Conservation (phyloP, 2,329 filamentous ascomycete genomes). For the Alternaria incomplexa region DNA sequence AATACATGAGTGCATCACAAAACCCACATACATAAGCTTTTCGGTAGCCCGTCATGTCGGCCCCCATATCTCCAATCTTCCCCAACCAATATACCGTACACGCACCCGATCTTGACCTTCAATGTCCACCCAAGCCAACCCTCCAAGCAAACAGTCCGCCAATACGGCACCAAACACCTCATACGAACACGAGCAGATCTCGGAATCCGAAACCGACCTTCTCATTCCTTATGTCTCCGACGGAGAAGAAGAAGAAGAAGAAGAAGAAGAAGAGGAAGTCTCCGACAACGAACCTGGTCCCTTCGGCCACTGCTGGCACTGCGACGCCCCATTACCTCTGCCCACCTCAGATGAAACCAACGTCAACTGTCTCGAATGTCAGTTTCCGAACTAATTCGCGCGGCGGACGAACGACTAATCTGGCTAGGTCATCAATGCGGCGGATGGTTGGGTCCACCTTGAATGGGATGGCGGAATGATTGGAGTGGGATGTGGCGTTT, state of each 20-base stretch:
- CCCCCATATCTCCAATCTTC: neutral
- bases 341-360: neutral
- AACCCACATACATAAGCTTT: neutral
- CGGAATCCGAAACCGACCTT: neutral
- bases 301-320: slow-evolving; percentile 11
- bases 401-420: neutral
- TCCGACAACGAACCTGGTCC: neutral
- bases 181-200: neutral
- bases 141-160: neutral
- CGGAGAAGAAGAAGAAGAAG: neutral
- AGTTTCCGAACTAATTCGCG: slow-evolving; percentile 2
- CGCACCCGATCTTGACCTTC: neutral
- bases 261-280: neutral
- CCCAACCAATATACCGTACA: neutral
- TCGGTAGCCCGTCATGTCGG: neutral
- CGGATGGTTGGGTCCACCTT: neutral
- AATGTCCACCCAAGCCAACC: neutral
- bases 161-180: neutral
- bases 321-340: neutral
- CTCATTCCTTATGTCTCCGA: neutral
- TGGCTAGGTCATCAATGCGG: neutral
- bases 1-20: neutral
- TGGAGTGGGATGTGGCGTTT: neutral
- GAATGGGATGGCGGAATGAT: neutral
- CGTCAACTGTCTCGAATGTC: slow-evolving; percentile 3